Base-by-base conservation (phyloP, 2,329 filamentous ascomycete species). In the Aureobasidium sp. region DNA sequence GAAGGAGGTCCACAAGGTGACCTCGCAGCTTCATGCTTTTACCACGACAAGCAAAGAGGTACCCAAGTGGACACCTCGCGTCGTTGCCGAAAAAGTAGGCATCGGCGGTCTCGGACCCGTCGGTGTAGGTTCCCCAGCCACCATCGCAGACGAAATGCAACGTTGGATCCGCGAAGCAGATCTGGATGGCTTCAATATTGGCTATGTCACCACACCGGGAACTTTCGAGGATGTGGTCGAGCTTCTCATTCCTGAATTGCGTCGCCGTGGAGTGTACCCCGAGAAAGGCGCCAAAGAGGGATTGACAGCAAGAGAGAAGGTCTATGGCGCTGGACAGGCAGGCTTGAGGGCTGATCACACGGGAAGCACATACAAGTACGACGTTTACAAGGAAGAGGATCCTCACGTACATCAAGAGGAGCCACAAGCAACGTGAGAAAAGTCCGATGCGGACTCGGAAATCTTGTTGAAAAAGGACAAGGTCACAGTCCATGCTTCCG, bases 181-280 rank as follows among this genome's bases (percentile, higher is more conserved):
- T 69, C 85, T 93, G 1, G 91, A 93, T 72, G 91, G 91, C 0
- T 94, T 94, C 77, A 94, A 94, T 73, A 85, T 93, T 74, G 90
- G 87, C 1, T 92, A 93, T 68, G 87, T 88, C 0, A 78, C 91
- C n/a, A 90, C 90, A 71, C 90, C 90, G 0, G 85, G 87, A 65
- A 89, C 88, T 0, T 93, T 92, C 77, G 86, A 89, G 66, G 90
- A 93, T 69, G 87, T 93, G 16, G 85, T 89, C 47, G 88, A 92
- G 36, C 56, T 60, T 38, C 23, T 80, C 4, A 71, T 78, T 62
- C 78, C 78, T 1, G 79, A 80, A 67, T 67, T 81, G 70, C 69
- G 72, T 55, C 69, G 66, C 51, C 69, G 78, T 29, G 78, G 77
- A 0, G 69, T 80, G 1, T 74, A 79, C 36, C 58, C 53, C 53